Evolutionary conservation across 768 basidiomycete genomes (phyloP).

Genomic region (Calocybe cyanea): DNA sequence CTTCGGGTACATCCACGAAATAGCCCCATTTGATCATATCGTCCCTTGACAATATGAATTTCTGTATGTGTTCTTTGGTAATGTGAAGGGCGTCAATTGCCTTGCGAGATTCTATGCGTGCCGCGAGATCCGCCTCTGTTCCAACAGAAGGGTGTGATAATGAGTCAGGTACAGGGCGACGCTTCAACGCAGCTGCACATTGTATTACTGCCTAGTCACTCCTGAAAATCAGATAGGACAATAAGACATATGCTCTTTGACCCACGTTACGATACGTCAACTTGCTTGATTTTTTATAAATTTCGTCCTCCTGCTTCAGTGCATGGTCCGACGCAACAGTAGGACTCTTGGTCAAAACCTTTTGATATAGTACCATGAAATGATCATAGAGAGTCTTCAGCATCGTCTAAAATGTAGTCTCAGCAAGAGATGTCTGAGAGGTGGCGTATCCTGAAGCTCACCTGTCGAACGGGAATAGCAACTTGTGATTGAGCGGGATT

Average conservation of each 20-base stretch:
- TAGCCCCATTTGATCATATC: slow-evolving; percentile 69
- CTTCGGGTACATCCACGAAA: slow-evolving; percentile 61
- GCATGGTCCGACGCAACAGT: slow-evolving; percentile 74
- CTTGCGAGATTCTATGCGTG: slow-evolving; percentile 53
- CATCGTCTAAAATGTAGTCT: slow-evolving; percentile 48
- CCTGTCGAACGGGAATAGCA: slow-evolving; percentile 72
- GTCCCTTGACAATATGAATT: slow-evolving; percentile 53
- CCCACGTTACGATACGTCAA: slow-evolving; percentile 80
- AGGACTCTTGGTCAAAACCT: slow-evolving; percentile 49
- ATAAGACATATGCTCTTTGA: not conserved
- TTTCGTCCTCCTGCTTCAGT: slow-evolving; percentile 74
- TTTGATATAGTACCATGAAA: slow-evolving; percentile 64
- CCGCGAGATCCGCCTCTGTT: slow-evolving; percentile 60
- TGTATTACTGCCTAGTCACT: slow-evolving; percentile 44
- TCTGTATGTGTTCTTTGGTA: slow-evolving; percentile 48
- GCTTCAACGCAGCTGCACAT: slow-evolving; percentile 46
- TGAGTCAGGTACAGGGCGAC: slow-evolving; percentile 50
- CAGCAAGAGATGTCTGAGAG: slow-evolving; percentile 6
- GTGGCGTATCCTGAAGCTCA: slow-evolving; percentile 20
- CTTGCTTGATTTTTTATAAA: slow-evolving; percentile 72
- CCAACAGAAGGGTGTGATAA: slow-evolving; percentile 71
- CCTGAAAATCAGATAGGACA: slow-evolving; percentile 9
- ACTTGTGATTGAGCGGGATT: slow-evolving; percentile 70
- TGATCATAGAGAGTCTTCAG: slow-evolving; percentile 72
- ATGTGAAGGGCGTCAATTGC: slow-evolving; percentile 50